These are phyloP conservation scores for Anethum foeniculum DNA, from an alignment of 140 eudicot species.

Conservation along the genomic window DNA sequence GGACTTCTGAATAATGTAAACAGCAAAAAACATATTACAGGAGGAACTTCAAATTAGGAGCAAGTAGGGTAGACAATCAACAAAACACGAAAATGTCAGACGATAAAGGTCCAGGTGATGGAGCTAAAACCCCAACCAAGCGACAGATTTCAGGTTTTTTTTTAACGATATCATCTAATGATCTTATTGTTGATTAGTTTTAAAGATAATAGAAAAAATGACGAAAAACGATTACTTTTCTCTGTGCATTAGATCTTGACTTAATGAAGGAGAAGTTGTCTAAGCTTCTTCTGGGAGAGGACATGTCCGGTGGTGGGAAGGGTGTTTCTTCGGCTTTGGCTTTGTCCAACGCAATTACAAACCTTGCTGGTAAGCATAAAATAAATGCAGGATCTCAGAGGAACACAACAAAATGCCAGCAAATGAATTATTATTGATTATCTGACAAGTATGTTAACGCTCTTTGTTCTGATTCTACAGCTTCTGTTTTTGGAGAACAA, in stretches of 20 bases:
- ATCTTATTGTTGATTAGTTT: background rate
- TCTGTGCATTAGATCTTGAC: slow-evolving; percentile 41
- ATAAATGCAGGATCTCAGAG: background rate
- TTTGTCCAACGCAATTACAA: slow-evolving; percentile 81
- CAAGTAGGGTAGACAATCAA: slow-evolving; percentile 3
- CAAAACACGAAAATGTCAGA: slow-evolving; percentile 3
- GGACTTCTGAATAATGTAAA: background rate
- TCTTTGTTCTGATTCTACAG: slow-evolving; percentile 19
- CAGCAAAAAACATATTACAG: background rate
- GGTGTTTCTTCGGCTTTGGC: slow-evolving; percentile 95
- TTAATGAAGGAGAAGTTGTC: slow-evolving; percentile 77
- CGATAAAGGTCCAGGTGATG: slow-evolving; percentile 15
- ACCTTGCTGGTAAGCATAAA: slow-evolving; percentile 62
- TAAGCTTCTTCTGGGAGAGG: slow-evolving; percentile 83
- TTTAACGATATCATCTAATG: background rate
- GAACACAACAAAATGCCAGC: background rate
- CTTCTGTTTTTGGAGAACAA: slow-evolving; percentile 90
- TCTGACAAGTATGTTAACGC: background rate
- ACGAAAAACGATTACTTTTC: background rate
- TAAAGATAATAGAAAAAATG: background rate
- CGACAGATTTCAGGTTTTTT: slow-evolving; percentile 8
- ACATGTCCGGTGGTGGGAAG: slow-evolving; percentile 94
- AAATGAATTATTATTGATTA: background rate
- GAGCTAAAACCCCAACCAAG: slow-evolving; percentile 1
- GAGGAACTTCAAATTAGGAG: slow-evolving; percentile 12